Base-by-base conservation (phyloP, 805 yeast species). In the Wickerhamomyces tratensis region DNA sequence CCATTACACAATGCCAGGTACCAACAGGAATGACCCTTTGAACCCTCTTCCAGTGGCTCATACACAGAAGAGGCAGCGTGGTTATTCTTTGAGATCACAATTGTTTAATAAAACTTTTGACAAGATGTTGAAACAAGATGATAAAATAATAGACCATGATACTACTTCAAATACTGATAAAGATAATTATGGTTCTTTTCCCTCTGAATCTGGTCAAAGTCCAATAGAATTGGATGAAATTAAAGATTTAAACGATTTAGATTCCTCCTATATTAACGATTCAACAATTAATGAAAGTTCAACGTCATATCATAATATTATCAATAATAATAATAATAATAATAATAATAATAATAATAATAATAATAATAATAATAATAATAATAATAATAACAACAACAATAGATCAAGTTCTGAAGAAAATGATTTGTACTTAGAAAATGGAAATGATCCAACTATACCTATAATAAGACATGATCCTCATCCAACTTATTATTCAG, bases 61-160 rank as follows among this genome's bases (percentile, higher is more conserved):
- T 31, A 15, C 20, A 20, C 20, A 36, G 41, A 63, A 71, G 30
- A 64, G 85, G 47, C 72, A 71, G 46, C 61, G 89, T 51, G 88
- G 88, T 0, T 76, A 79, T 46, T 78, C 86, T 8, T 59, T 82
- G 43, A 67, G 89, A 46, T 68, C 84, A 0, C 87, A 82, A 61
- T 65, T 82, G 39, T 71, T 82, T 62, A 76, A 69, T 54, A 76
- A 69, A 43, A 50, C 52, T 25, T 48, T 63, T 40, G 46, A 45
- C 42, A 63, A 42, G 51, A 49, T 45, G 47, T 34, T 44, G 34
- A 43, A 41, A 42, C 42, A 41, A 12, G 34, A 31, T 20, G 20
- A 20, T 20, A 20, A 20, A 20, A 20, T 20, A 20, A 20, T 20
- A 35, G 42, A 42, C 20, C 40, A 35, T 36, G 39, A 44, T 25